These are phyloP conservation scores for Saccharomyces hybrid DNA, from an alignment of 1,139 yeast species.

Conservation along the genomic window DNA sequence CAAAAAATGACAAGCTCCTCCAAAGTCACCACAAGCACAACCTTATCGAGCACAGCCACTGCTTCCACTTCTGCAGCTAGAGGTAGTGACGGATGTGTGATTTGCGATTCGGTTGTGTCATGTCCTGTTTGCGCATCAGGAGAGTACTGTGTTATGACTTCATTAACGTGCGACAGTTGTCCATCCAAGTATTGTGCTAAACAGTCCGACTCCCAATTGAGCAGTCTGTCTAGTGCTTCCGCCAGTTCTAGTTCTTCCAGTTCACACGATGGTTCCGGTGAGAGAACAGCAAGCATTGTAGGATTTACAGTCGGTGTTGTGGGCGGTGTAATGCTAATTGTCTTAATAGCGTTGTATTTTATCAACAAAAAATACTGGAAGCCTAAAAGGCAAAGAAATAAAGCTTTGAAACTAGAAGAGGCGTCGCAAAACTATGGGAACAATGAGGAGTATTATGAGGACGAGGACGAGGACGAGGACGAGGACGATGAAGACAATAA, in stretches of 20 bases:
- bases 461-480: no score
- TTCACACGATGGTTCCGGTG: no score
- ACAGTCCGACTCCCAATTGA: conserved; percentile 11
- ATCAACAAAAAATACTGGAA: conserved; percentile 37
- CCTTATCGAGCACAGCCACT: background rate
- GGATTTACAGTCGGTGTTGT: conserved; percentile 50
- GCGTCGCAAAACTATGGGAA: conserved; percentile 18
- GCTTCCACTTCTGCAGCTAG: conserved; percentile 8
- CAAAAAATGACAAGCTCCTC: background rate
- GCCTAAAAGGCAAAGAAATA: conserved; percentile 20
- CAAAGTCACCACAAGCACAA: background rate
- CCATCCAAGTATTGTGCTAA: conserved; percentile 47
- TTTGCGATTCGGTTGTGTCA: conserved; percentile 36
- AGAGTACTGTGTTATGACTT: conserved; percentile 45
- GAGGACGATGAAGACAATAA: no score
- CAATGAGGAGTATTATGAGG: conserved; percentile 8
- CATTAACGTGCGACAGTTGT: no score
- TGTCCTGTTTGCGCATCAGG: conserved; percentile 53
- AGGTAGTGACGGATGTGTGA: conserved; percentile 39
- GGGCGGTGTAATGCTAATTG: conserved; percentile 41
- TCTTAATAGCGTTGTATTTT: background rate
- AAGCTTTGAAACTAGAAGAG: conserved; percentile 14
- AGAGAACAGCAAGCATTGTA: conserved; percentile 3
- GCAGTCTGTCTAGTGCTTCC: conserved; percentile 6
- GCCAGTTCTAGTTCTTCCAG: background rate